Base-by-base conservation (phyloP, 2,329 filamentous ascomycete genomes). In the Ophiostoma australiae region DNA sequence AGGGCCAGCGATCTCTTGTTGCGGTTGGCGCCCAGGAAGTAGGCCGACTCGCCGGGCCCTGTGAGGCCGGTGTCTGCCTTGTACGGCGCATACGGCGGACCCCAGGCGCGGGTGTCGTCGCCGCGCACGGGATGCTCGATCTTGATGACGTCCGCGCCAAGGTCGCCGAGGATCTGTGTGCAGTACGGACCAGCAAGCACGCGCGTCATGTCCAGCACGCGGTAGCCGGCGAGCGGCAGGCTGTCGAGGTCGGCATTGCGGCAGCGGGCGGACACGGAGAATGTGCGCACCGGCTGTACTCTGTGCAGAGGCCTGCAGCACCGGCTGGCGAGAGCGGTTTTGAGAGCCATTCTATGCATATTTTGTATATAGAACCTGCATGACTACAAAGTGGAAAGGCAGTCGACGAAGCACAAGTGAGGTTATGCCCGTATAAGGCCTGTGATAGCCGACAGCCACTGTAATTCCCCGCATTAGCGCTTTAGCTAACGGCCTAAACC, bases 181-280 rank as follows among this genome's bases (percentile, higher is more conserved):
- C 93, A 97, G 78, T 98, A 98, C 75, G 95, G 95, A 93, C 95
- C 95, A 74, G 95, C 95, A 74, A 99, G 82, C 1, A 99, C 95
- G 81, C 95, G 87, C 3, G 94, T 98, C 93, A 99, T 96, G 79
- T 99, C 95, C 73, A 99, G 85, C 17, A 98, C 94, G 70, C 91
- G 89, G 76, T 95, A 90, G 0, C 95, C 95, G 48, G 92, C 88
- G 76, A 99, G 84, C 31, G 95, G 94, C 41, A 88, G 80, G 58
- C 76, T 10, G 63, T 39, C 63, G 63, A 23, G 63, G 17, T 35
- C 63, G 63, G 70, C 65, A 70, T 63, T 20, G 37, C 5, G 4
- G 37, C 65, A 35, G 37, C 70, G 65, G 20, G 37, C 35, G 4
- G 70, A 68, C 2, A 13, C 41, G 17, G 70, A 63, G 3, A 70